Percentiles rank a stretch among this genome's conserved stretches.
phyloP scores from a whole-genome alignment of 495 filamentous ascomycete species.

The Xylona heveae region DNA sequence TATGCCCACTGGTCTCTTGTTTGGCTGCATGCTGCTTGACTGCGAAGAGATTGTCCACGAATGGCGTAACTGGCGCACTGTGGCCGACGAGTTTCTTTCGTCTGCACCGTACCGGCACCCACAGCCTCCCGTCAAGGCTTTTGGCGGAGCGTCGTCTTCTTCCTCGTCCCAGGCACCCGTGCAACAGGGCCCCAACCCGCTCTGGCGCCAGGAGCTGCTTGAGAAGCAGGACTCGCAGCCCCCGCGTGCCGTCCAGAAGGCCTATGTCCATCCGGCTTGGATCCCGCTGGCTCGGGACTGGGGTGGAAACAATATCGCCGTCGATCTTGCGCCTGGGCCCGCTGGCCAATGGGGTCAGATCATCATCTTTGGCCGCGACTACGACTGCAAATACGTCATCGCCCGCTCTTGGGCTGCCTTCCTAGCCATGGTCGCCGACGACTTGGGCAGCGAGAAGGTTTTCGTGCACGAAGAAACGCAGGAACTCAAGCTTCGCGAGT shows the following conservation, averaged over 20 bases:
- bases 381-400: constrained; percentile 94
- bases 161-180: constrained; percentile 12
- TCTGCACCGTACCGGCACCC: constrained; percentile 31
- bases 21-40: constrained; percentile 85
- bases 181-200: constrained; percentile 26
- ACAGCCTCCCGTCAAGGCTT: constrained; percentile 39
- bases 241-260: constrained; percentile 66
- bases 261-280: constrained; percentile 88
- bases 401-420: constrained; percentile 84
- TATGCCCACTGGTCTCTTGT: constrained; percentile 76
- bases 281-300: constrained; percentile 92
- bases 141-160: constrained; percentile 34
- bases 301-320: constrained; percentile 92
- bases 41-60: constrained; percentile 98
- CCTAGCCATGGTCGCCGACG: constrained; percentile 71
- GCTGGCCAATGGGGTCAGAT: constrained; percentile 87
- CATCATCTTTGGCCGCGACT: constrained; percentile 91
- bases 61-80: constrained; percentile 87
- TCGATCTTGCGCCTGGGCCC: constrained; percentile 85
- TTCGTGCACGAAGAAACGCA: constrained; percentile 77
- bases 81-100: constrained; percentile 71
- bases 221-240: constrained; percentile 78
- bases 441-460: constrained; percentile 68
- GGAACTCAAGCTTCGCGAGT: constrained; percentile 81
- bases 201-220: constrained; percentile 73